Evolutionary conservation across 495 filamentous ascomycete genomes (phyloP).

Genomic region (Lichina pygmaea): DNA sequence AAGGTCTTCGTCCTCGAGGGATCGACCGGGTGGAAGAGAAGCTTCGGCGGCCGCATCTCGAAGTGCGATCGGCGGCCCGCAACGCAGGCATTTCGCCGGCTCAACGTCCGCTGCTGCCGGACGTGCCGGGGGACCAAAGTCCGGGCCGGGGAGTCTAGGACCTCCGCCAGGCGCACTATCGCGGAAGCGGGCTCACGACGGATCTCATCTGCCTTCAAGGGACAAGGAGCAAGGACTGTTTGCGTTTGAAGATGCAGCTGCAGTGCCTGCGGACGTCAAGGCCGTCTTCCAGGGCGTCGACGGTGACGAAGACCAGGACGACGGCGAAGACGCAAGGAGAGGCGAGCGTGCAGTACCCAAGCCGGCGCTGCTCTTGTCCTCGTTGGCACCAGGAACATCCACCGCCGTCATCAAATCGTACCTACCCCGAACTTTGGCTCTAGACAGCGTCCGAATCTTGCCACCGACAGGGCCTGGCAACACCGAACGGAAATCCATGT

Average conservation of each 20-base stretch:
- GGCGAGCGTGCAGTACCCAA: constrained; percentile 55
- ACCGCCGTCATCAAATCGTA: constrained; percentile 46
- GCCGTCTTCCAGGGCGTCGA: constrained; percentile 22
- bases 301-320: constrained; percentile 22
- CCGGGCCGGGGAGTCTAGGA: constrained; percentile 40
- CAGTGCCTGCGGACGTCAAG: constrained; percentile 13
- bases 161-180: constrained; percentile 22
- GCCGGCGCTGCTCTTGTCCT: constrained; percentile 58
- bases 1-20: constrained; percentile 1
- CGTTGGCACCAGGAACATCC: constrained; percentile 35
- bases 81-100: constrained; percentile 27
- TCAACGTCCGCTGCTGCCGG: constrained; percentile 14
- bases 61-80: constrained; percentile 7
- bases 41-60: neutral
- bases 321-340: constrained; percentile 17
- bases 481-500: constrained; percentile 46
- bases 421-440: constrained; percentile 35
- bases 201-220: constrained; percentile 17
- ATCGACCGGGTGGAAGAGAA: neutral
- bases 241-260: constrained; percentile 26
- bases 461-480: constrained; percentile 26
- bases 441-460: constrained; percentile 59
- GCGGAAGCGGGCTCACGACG: constrained; percentile 25
- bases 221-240: constrained; percentile 18
- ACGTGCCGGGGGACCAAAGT: constrained; percentile 10